Base-by-base conservation (phyloP, 352 stramenopile genomes). In the Thraustochytrium sp. region DNA sequence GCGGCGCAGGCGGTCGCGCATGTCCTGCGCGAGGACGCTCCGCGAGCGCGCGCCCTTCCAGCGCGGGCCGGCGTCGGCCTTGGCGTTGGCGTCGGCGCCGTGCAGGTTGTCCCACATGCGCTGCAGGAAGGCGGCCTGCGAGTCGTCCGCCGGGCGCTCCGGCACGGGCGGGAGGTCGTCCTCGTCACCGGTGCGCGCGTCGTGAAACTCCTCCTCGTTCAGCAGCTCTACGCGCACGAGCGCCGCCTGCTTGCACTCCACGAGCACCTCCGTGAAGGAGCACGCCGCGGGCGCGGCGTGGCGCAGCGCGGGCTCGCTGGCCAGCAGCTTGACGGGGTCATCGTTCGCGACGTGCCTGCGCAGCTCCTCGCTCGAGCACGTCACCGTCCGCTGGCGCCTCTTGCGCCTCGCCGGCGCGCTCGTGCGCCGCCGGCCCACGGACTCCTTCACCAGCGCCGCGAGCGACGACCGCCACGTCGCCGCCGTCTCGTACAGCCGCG, bases 21-120 rank as follows among this genome's bases (percentile, higher is more conserved):
- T 42, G 31, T 80, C 68, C 13, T 13, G 16, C 11, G 42, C 46
- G 46, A 80, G 68, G 5, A 76, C 5, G 34, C 31, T 46, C 8
- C 16, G 4, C 34, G 21, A 40, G 48, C 13, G 23, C 18, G 26
- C 16, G 23, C 23, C 13, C 31, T n/a, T 18, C 0, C 21, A 40
- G 42, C 13, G n/a, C 0, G 1, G 38, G 13, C 13, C 26, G 31
- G 31, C 23, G 18, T 34, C 37, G 34, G 8, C 1, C 16, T 77
- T n/a, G 16, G 13, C 40, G 31, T 40, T 29, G 21, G 21, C 26
- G 9, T 54, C 8, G 13, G 11, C 26, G 48, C 18, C 68, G 68
- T 80, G 38, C 13, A 80, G n/a, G 68, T 80, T 80, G 44, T 80
- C 68, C 68, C 68, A 80, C 68, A 80, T 46, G 18, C 31, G 21